Conservation (phyloP, 2,329 filamentous ascomycete species). For the Cladophialophora psammophila region DNA sequence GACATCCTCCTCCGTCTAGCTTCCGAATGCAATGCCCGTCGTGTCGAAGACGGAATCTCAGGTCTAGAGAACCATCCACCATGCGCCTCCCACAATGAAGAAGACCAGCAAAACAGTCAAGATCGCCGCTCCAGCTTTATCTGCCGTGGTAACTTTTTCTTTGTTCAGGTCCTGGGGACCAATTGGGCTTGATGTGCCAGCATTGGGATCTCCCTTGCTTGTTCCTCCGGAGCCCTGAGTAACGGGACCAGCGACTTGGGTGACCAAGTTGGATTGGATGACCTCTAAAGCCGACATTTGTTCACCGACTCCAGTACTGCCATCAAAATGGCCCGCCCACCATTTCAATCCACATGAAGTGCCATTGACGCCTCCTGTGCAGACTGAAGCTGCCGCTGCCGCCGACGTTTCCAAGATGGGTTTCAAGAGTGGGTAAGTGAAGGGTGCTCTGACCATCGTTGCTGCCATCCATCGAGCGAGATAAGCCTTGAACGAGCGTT, state of each 20-base stretch:
- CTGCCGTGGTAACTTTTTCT: conserved; percentile 44
- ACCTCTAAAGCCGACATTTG: conserved; percentile 61
- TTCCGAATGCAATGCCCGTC: conserved; percentile 1
- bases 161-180: conserved; percentile 36
- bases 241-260: conserved; percentile 51
- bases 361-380: conserved; percentile 57
- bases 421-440: conserved; percentile 59
- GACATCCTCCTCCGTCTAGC: neutral
- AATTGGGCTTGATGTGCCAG: conserved; percentile 45
- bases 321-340: conserved; percentile 47
- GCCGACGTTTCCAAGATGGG: conserved; percentile 63
- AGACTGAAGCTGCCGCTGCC: conserved; percentile 61
- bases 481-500: conserved; percentile 72
- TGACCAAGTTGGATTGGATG: conserved; percentile 63
- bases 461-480: conserved; percentile 67
- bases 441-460: conserved; percentile 65
- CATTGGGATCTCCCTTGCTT: conserved; percentile 56
- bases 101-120: conserved; percentile 43
- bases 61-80: conserved; percentile 39
- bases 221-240: conserved; percentile 65
- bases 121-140: conserved; percentile 49
- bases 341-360: conserved; percentile 54
- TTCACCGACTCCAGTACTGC: conserved; percentile 49
- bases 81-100: conserved; percentile 39
- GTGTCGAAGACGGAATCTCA: conserved; percentile 1